A percentile compares a stretch with the other conserved stretches of the same genome.
Evolutionary conservation across 805 yeast genomes (phyloP).

Genomic region (Metschnikowia lochheadii): DNA sequence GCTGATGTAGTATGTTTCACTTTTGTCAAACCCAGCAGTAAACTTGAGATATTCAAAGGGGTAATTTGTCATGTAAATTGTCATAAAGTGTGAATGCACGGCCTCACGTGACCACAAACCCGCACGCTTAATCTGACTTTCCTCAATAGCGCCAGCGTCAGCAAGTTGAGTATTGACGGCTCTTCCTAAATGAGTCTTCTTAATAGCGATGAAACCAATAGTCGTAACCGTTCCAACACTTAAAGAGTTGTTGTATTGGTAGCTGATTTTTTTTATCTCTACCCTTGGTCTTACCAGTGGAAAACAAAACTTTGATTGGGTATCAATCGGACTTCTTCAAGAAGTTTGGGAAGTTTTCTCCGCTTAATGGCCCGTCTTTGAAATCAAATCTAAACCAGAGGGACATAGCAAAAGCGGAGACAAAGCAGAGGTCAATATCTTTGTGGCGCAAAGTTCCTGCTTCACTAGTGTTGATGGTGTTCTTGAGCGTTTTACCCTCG

Average conservation of each 20-base stretch:
- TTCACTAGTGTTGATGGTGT: background rate
- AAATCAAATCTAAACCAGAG: conserved; percentile 10
- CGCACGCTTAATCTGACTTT: too few species aligned
- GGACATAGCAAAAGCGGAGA: conserved; percentile 6
- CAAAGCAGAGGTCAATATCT: conserved; percentile 5
- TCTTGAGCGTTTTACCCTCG: background rate
- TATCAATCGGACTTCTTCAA: conserved; percentile 4
- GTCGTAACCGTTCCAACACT: too few species aligned
- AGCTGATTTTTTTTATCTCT: background rate
- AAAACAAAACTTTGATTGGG: conserved; percentile 3
- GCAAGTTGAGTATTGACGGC: too few species aligned
- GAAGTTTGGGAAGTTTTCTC: conserved; percentile 4
- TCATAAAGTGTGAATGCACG: too few species aligned
- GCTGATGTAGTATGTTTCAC: too few species aligned
- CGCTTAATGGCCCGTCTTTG: conserved; percentile 1
- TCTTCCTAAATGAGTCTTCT: too few species aligned
- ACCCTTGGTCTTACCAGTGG: background rate
- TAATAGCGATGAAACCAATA: too few species aligned
- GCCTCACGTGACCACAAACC: too few species aligned
- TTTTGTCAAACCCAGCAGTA: too few species aligned
- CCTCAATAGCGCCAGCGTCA: too few species aligned
- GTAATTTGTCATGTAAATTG: too few species aligned
- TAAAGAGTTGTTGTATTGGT: background rate
- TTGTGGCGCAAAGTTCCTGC: conserved; percentile 3
- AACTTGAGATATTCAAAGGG: too few species aligned